These are phyloP conservation scores for Tricholoma hemisulphureum DNA, from an alignment of 768 basidiomycete species.

Conservation along the genomic window DNA sequence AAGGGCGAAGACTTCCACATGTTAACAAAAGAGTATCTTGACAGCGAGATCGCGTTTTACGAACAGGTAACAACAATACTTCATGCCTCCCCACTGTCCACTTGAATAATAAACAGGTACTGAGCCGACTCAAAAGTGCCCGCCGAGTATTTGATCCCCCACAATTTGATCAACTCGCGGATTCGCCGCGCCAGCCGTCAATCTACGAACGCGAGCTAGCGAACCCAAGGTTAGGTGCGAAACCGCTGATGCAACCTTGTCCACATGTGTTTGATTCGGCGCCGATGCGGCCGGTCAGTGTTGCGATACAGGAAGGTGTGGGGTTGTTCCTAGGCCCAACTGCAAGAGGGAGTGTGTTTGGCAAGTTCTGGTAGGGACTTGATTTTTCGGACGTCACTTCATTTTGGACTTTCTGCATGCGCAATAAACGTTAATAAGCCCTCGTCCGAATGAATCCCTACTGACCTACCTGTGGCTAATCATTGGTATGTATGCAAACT, in stretches of 20 bases:
- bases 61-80: conserved; percentile 50
- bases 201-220: conserved; percentile 76
- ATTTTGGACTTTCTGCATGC: too few species aligned
- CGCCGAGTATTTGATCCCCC: conserved; percentile 52
- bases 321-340: conserved; percentile 52
- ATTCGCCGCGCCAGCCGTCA: conserved; percentile 58
- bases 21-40: conserved; percentile 65
- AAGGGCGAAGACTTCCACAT: conserved; percentile 67
- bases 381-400: too few species aligned
- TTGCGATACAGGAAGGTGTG: conserved; percentile 72
- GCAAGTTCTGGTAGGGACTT: conserved; percentile 53
- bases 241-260: conserved; percentile 67
- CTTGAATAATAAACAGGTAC: conserved; percentile 36
- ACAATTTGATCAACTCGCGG: conserved; percentile 46
- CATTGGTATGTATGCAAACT: too few species aligned
- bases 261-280: conserved; percentile 76
- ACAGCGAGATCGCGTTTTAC: conserved; percentile 74
- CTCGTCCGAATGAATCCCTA: too few species aligned
- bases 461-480: too few species aligned
- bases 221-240: conserved; percentile 44
- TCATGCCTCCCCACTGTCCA: not conserved
- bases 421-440: too few species aligned
- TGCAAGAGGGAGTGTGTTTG: conserved; percentile 54
- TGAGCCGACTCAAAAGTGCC: conserved; percentile 57
- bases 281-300: conserved; percentile 72